These are phyloP conservation scores for Pyrenophora graminea DNA, from an alignment of 2,329 filamentous ascomycete species.

Conservation along the genomic window DNA sequence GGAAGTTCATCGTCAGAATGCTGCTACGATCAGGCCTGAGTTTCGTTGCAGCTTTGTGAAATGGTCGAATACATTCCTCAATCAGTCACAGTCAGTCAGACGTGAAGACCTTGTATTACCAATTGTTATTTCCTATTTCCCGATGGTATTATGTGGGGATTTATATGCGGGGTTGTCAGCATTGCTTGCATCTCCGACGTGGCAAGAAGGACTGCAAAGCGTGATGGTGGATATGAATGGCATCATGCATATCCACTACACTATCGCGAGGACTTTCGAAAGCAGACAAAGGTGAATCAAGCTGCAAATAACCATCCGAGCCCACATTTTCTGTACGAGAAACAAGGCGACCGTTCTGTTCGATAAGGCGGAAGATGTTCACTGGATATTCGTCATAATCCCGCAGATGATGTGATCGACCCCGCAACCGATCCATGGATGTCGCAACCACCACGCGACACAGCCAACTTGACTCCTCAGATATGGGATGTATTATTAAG, in stretches of 20 bases:
- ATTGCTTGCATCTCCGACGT: background rate
- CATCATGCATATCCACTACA: conserved; percentile 21
- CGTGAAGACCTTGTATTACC: background rate
- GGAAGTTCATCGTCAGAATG: conserved; percentile 19
- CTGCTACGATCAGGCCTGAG: background rate
- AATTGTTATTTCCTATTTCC: background rate
- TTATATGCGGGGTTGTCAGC: conserved; percentile 11
- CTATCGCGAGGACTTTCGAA: background rate
- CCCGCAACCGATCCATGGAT: conserved; percentile 35
- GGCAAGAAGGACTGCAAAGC: background rate
- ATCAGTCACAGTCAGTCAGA: background rate
- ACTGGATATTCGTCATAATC: conserved; percentile 38
- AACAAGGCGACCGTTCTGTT: conserved; percentile 4
- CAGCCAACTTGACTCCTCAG: background rate
- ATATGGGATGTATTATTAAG: conserved; percentile 21
- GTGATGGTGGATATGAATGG: conserved; percentile 26
- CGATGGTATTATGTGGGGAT: background rate
- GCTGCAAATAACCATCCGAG: background rate
- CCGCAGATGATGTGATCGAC: conserved; percentile 43
- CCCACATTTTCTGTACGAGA: background rate
- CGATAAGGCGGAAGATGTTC: conserved; percentile 30
- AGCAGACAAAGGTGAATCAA: background rate
- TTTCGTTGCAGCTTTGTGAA: background rate
- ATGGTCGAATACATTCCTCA: background rate
- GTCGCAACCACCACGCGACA: conserved; percentile 11